Conservation (phyloP, 257 asterid species). For the Paraleonurus japonicus region DNA sequence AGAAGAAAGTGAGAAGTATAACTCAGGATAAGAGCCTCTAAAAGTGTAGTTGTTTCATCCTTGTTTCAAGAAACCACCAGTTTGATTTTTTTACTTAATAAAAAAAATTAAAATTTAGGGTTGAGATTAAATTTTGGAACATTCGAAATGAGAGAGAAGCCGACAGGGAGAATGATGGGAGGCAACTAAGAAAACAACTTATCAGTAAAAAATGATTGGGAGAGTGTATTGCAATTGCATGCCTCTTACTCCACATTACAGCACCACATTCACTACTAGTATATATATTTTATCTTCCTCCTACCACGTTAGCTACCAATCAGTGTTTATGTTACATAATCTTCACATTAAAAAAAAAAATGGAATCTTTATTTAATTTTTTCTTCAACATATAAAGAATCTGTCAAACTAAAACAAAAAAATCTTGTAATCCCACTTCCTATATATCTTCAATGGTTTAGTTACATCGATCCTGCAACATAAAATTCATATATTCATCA, state of each 20-base stretch:
- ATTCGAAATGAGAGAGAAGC: slow-evolving; percentile 17
- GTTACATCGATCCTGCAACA: slow-evolving; percentile 46
- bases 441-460: slow-evolving; percentile 22
- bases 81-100: no score
- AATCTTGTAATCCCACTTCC: slow-evolving; percentile 36
- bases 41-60: no score
- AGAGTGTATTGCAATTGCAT: slow-evolving; percentile 22
- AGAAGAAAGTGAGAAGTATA: no score
- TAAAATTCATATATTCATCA: not conserved
- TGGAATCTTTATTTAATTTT: slow-evolving; percentile 42
- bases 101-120: no score
- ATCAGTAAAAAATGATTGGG: slow-evolving; percentile 65
- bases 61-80: no score
- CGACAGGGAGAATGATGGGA: slow-evolving; percentile 30
- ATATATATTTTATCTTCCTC: slow-evolving; percentile 9
- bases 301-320: slow-evolving; percentile 56
- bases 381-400: slow-evolving; percentile 55
- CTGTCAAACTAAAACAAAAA: slow-evolving; percentile 26
- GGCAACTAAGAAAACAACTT: slow-evolving; percentile 49
- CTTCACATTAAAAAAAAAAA: slow-evolving; percentile 41
- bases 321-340: slow-evolving; percentile 47
- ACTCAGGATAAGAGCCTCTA: no score
- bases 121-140: no score
- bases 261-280: slow-evolving; percentile 13
- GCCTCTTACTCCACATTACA: slow-evolving; percentile 20